Percentiles rank a stretch among this genome's conserved stretches.
Conservation (phyloP, 176 grass and related monocot species). For the Chloris gayana region DNA sequence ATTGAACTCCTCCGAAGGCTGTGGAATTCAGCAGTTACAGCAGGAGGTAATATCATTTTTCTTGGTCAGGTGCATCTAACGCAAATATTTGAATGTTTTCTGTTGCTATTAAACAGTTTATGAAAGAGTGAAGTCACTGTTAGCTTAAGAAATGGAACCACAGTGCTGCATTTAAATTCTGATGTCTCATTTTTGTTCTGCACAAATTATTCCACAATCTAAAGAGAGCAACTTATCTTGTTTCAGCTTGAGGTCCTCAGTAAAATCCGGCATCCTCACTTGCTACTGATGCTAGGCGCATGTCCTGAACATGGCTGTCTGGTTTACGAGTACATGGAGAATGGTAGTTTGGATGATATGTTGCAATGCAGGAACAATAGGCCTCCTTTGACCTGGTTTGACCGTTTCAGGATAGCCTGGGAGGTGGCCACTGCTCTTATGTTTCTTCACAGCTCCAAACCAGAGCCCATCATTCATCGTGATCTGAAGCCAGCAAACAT, state of each 20-base stretch:
- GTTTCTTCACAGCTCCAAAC: conserved; percentile 88
- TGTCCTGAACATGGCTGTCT: conserved; percentile 83
- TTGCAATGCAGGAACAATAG: conserved; percentile 53
- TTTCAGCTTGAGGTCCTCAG: conserved; percentile 82
- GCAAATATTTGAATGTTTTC: not conserved
- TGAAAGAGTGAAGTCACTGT: not conserved
- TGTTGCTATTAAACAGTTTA: not conserved
- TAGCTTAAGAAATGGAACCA: not conserved
- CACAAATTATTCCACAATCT: conserved; percentile 12
- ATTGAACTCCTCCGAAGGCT: conserved; percentile 66
- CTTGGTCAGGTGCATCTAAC: not conserved
- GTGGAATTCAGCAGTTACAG: conserved; percentile 67
- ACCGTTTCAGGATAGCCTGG: conserved; percentile 69
- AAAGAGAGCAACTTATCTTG: not conserved
- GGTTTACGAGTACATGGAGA: conserved; percentile 72
- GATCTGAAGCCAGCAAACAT: conserved; percentile 76
- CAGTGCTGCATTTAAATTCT: not conserved
- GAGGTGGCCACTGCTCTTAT: conserved; percentile 73
- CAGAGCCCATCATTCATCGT: conserved; percentile 89
- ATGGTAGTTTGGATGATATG: conserved; percentile 84
- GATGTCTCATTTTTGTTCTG: not conserved
- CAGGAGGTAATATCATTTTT: conserved; percentile 71
- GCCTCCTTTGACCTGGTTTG: conserved; percentile 61
- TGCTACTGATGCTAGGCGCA: conserved; percentile 84
- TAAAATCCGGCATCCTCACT: conserved; percentile 82